Evolutionary conservation across 2,329 filamentous ascomycete genomes (phyloP).

Genomic region (Phaeoacremonium minimum): DNA sequence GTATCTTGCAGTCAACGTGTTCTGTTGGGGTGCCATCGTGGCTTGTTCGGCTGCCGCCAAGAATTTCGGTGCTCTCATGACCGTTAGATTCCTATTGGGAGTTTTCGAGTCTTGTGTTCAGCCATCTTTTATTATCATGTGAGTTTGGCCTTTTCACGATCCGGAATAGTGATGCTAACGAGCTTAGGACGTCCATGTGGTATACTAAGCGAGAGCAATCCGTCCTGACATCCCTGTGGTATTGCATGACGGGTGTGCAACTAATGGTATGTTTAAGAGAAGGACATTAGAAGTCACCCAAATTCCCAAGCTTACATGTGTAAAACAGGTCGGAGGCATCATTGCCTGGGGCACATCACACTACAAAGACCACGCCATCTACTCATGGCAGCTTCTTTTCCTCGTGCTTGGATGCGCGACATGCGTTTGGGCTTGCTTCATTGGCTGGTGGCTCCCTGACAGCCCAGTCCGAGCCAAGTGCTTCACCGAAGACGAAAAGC

Average conservation of each 20-base stretch:
- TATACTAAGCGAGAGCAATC: constrained; percentile 35
- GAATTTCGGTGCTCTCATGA: constrained; percentile 32
- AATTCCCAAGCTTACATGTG: background rate
- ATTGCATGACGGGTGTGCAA: constrained; percentile 7
- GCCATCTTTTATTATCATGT: constrained; percentile 35
- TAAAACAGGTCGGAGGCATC: constrained; percentile 23
- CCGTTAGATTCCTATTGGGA: constrained; percentile 36
- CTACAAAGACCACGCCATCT: constrained; percentile 19
- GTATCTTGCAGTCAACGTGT: constrained; percentile 29
- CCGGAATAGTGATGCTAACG: constrained; percentile 11
- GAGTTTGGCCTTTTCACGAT: background rate
- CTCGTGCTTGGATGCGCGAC: constrained; percentile 33
- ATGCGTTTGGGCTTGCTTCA: constrained; percentile 24
- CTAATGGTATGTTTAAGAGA: constrained; percentile 1
- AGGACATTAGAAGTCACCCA: background rate
- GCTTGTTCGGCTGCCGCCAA: constrained; percentile 25
- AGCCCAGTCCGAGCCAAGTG: constrained; percentile 47
- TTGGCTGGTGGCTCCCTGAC: constrained; percentile 40
- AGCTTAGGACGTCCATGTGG: constrained; percentile 25
- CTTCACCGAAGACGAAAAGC: constrained; percentile 33
- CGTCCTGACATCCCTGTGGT: constrained; percentile 15
- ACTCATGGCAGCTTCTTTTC: constrained; percentile 37
- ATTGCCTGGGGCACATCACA: constrained; percentile 31
- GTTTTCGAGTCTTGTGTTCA: constrained; percentile 40
- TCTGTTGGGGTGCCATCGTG: constrained; percentile 36